Evolutionary conservation across 1,139 yeast genomes (phyloP), one percentile per base, ranked within the genome.

Genomic region (Insectozyma bohioensis): DNA sequence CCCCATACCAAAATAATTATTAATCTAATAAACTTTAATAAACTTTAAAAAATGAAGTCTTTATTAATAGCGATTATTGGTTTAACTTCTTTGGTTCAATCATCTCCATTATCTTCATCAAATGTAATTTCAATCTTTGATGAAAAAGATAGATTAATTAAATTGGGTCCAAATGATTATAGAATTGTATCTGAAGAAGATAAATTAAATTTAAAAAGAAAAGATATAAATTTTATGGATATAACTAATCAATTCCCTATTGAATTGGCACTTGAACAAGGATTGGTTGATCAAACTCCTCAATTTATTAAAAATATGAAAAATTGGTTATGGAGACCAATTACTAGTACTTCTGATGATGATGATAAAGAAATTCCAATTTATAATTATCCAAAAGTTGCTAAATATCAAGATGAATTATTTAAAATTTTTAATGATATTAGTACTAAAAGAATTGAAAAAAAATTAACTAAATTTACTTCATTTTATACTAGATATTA

Each of bases 401-500:
- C 67, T 4, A 43, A 58, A 10, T 61, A 72, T 45, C 36, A 48
- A 6, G 50, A 66, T 3, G 50, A 56, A 7, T 78, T 86, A 21
- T 45, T 55, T 3, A 43, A 52, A 3, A 52, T 82, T 29, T 55
- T 69, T 31, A 48, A 49, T 11, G 35, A 55, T 4, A 70, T 81
- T 37, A 67, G 75, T 42, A 59, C 58, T 35, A 63, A 63, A 5
- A 54, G 61, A 17, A 69, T 85, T 59, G 63, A 73, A 46, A 58
- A 61, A 19, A 75, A 75, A 45, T 67, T 86, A 54, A 76, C 78
- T 20, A 60, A 71, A 34, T 80, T 86, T 51, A 66, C 90, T 7
- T 77, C 85, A 22, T 87, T 85, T 54, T 77, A 65, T 57, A 82
- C 90, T 10, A 72, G 97, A 39, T 85, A 84, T 54, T 88, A 86